Evolutionary conservation across 805 yeast species (phyloP).

Genomic region (Candida qinlingensis): DNA sequence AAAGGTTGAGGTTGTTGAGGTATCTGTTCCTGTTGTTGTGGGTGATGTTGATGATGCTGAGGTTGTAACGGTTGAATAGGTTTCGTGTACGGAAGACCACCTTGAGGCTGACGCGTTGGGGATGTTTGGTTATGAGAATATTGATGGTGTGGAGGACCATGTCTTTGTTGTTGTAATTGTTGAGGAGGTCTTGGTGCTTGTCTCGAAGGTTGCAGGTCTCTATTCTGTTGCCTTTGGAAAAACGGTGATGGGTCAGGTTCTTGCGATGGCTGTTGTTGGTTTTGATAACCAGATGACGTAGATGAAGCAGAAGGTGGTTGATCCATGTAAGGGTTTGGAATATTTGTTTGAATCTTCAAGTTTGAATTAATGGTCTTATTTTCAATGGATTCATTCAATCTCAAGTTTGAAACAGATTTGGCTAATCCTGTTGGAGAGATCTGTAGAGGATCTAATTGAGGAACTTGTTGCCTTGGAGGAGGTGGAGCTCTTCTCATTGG

Average conservation of each 20-base stretch:
- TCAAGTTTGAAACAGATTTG: slow-evolving; percentile 11
- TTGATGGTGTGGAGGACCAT: slow-evolving; percentile 6
- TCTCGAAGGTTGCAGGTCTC: slow-evolving; percentile 22
- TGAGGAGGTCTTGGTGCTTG: slow-evolving; percentile 28
- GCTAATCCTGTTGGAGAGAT: slow-evolving; percentile 5
- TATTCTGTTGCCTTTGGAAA: slow-evolving; percentile 7
- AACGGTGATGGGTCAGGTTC: slow-evolving; percentile 7
- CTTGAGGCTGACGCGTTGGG: slow-evolving; percentile 9
- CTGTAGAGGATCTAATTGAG: slow-evolving; percentile 5
- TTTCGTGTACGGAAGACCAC: slow-evolving; percentile 8
- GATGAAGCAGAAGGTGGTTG: slow-evolving; percentile 6
- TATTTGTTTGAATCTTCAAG: slow-evolving; percentile 27
- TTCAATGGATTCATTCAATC: slow-evolving; percentile 8
- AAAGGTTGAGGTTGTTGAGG: slow-evolving; percentile 5
- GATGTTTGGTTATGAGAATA: slow-evolving; percentile 8
- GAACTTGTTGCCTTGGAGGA: slow-evolving; percentile 34
- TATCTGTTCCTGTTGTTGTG: slow-evolving; percentile 13
- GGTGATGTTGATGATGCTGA: slow-evolving; percentile 21
- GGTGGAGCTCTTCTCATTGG: slow-evolving; percentile 55
- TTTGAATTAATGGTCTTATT: slow-evolving; percentile 26
- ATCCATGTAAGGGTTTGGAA: slow-evolving; percentile 22
- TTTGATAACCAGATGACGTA: neutral
- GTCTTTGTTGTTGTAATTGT: slow-evolving; percentile 13
- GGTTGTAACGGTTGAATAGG: slow-evolving; percentile 23
- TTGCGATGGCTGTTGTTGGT: neutral